Evolutionary conservation across 2,329 filamentous ascomycete species (phyloP), one percentile per base, ranked within the genome.

Genomic region (Ascochyta clinopodiicola): DNA sequence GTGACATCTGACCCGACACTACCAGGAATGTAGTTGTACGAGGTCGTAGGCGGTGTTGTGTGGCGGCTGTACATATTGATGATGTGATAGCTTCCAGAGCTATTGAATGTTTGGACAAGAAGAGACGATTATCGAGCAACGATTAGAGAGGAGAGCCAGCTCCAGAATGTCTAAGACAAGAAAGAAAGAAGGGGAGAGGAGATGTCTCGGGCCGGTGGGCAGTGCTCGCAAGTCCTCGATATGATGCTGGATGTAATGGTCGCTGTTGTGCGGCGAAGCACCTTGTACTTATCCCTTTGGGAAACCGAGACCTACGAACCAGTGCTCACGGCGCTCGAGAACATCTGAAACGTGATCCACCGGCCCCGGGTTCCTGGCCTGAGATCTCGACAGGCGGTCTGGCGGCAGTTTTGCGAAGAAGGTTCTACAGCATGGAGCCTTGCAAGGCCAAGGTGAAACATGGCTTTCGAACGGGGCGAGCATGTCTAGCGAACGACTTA

Each of bases 1-100:
- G 76, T 89, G 68, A 86, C 78, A 60, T 86, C 85, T 62, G 88
- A 75, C 47, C 73, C 70, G 53, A 73, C 72, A 68, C 74, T 77
- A 60, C 72, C 69, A n/a, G 74, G 73, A 42, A 74, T 64, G 65
- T 75, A 75, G 63, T 64, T 66, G 66, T 66, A 72, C 51, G 74
- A 64, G 39, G 72, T 64, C 34, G 71, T 68, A 32, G 79, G 78
- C 27, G 79, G 79, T 45, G 79, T 81, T 57, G 77, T 69, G 50
- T 80, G 77, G 66, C 78, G 76, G 64, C 70, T 73, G 62, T 74
- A 79, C 79, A 81, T 71, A 61, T 59, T 68, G 66, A 57, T 60
- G 49, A 40, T 60, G 47, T 59, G 56, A 48, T 60, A 69, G 76
- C 71, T 77, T 68, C 75, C 71, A 68, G 75, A 75, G 52, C 52